Base-by-base conservation (phyloP, 2,329 filamentous ascomycete species). In the Shiraia sp. region DNA sequence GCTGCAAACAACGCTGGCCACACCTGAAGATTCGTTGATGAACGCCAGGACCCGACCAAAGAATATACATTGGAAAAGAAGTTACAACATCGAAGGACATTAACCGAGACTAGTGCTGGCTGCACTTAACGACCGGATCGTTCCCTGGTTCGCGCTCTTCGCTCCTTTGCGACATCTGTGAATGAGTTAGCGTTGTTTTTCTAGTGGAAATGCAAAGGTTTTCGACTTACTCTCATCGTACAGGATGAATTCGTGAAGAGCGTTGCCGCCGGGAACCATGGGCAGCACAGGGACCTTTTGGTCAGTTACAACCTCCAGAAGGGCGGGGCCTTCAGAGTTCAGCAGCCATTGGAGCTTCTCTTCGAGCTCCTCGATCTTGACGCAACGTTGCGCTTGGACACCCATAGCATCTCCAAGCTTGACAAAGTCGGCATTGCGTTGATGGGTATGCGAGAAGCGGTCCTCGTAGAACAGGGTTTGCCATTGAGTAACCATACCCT, bases 401-500 rank as follows among this genome's bases (percentile, higher is more conserved):
- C 86, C 84, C 92, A 97, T 97, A 15, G 92, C 86, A 53, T 96
- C 88, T 24, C 89, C 83, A 32, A 97, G 78, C 76, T 93, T 96
- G 73, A 92, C 88, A 68, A 97, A 97, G 69, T 96, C 85, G n/a
- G 92, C 90, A 72, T 97, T 97, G 66, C 82, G 79, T 75, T 96
- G 91, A 71, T 97, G 92, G 0, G 92, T 96, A 70, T 96, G 91
- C 25, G 90, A 80, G 70, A 85, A 97, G 58, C 92, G 85, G 66
- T 96, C 90, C 71, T 96, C 87, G 75, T 95, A 97, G 76, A 97
- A 97, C 54, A 97, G 83, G 61, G 90, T 91, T 74, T 97, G 92
- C 92, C 92, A 97, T 75, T 96, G 92, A 1, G 91, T 96, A 30
- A 97, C 91, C 92, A 97, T 97, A 39, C 92, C 92, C 74, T 96